A percentile compares a stretch with the other conserved stretches of the same genome.
phyloP scores from a whole-genome alignment of 2,329 filamentous ascomycete genomes.

The Penicillium sp. region DNA sequence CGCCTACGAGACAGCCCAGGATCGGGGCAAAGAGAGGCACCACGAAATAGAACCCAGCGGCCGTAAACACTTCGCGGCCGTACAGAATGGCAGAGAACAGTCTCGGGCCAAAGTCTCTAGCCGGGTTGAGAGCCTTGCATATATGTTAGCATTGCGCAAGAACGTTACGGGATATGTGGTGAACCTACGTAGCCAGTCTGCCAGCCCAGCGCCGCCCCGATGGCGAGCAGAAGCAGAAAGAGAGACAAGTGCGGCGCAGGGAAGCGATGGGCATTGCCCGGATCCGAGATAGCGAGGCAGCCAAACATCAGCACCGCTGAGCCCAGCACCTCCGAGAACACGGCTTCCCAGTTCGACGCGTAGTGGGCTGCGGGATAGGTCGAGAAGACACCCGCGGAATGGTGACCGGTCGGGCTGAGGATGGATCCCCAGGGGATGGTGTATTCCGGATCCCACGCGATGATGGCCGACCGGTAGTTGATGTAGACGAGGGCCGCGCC shows the following conservation, averaged over 20 bases:
- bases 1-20: slow-evolving; percentile 28
- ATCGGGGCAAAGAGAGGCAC: slow-evolving; percentile 31
- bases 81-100: slow-evolving; percentile 33
- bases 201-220: slow-evolving; percentile 34
- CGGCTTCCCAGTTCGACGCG: slow-evolving; percentile 33
- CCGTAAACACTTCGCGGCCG: slow-evolving; percentile 29
- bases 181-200: slow-evolving; percentile 35
- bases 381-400: slow-evolving; percentile 31
- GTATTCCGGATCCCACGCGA: slow-evolving; percentile 32
- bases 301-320: slow-evolving; percentile 34
- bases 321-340: slow-evolving; percentile 29
- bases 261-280: slow-evolving; percentile 25
- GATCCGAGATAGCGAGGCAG: slow-evolving; percentile 27
- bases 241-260: slow-evolving; percentile 27
- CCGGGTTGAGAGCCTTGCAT: slow-evolving; percentile 30
- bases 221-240: slow-evolving; percentile 29
- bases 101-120: slow-evolving; percentile 31
- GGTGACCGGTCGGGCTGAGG: slow-evolving; percentile 27
- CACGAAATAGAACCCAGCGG: slow-evolving; percentile 29
- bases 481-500: slow-evolving; percentile 31
- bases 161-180: background rate
- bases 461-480: slow-evolving; percentile 33
- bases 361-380: slow-evolving; percentile 28
- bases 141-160: slow-evolving; percentile 1
- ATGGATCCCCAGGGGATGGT: slow-evolving; percentile 32